These are phyloP conservation scores for Silene conica DNA, from an alignment of 148 eudicot species.

Conservation along the genomic window DNA sequence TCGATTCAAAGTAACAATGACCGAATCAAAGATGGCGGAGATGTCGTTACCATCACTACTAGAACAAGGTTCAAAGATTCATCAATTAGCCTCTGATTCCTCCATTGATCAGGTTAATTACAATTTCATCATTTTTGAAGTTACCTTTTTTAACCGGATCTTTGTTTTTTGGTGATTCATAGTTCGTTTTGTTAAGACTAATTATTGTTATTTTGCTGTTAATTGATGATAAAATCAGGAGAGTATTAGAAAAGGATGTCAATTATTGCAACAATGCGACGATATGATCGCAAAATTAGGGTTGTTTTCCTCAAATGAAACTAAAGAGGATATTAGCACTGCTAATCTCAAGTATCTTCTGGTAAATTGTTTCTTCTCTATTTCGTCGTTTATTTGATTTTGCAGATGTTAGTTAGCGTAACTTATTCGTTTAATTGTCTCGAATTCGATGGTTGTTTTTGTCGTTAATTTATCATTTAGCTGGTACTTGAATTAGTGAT, in stretches of 20 bases:
- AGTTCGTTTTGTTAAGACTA: neutral
- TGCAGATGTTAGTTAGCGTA: neutral
- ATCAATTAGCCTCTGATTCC: constrained; percentile 39
- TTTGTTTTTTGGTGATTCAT: neutral
- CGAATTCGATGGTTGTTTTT: neutral
- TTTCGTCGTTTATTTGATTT: neutral
- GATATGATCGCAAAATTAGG: constrained; percentile 68
- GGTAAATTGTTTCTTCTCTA: constrained; percentile 32
- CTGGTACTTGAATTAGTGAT: neutral
- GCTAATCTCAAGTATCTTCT: constrained; percentile 73
- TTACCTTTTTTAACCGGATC: neutral
- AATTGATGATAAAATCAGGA: constrained; percentile 33
- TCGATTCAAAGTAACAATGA: constrained; percentile 17
- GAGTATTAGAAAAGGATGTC: constrained; percentile 50
- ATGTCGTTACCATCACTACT: constrained; percentile 51
- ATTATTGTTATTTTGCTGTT: neutral
- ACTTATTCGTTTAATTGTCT: neutral
- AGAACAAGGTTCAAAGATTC: constrained; percentile 54
- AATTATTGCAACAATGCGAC: constrained; percentile 54
- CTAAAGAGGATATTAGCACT: constrained; percentile 75
- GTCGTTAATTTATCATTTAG: neutral
- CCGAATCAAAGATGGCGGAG: constrained; percentile 42
- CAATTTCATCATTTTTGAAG: neutral
- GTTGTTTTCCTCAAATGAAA: constrained; percentile 62
- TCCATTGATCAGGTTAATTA: constrained; percentile 41